A percentile compares a stretch with the other conserved stretches of the same genome.
Evolutionary conservation across 2,329 filamentous ascomycete genomes (phyloP).

Genomic region (Alternaria ventricosa): DNA sequence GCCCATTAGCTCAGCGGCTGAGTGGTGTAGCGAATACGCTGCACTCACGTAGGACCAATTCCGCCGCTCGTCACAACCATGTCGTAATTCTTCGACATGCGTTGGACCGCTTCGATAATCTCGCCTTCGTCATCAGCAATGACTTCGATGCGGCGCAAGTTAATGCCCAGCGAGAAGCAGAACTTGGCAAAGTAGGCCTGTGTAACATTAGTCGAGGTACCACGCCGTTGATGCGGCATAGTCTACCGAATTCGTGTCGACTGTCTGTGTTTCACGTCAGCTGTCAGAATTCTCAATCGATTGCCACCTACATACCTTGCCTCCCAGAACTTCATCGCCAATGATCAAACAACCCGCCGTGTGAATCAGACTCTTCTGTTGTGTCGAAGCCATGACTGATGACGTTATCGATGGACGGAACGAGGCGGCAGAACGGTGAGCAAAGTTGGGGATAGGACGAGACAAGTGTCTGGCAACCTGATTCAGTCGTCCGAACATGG

Average conservation of each 20-base stretch:
- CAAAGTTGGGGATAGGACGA: slow-evolving; percentile 65
- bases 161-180: slow-evolving; percentile 69
- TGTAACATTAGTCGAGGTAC: slow-evolving; percentile 18
- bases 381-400: slow-evolving; percentile 56
- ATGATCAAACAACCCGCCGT: slow-evolving; percentile 94
- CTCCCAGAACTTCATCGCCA: slow-evolving; percentile 94
- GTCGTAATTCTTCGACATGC: slow-evolving; percentile 90
- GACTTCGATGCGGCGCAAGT: slow-evolving; percentile 86
- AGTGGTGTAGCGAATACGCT: slow-evolving; percentile 10
- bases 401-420: slow-evolving; percentile 44
- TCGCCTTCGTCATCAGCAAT: slow-evolving; percentile 91
- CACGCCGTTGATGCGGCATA: not conserved
- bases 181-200: slow-evolving; percentile 67
- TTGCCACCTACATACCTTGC: slow-evolving; percentile 70
- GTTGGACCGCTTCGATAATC: slow-evolving; percentile 83
- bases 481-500: slow-evolving; percentile 78
- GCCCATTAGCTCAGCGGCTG: slow-evolving; percentile 22
- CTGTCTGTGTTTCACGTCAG: slow-evolving; percentile 56
- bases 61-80: slow-evolving; percentile 95
- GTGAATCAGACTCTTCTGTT: slow-evolving; percentile 73
- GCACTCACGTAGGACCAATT: slow-evolving; percentile 86
- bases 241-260: slow-evolving; percentile 67
- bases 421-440: slow-evolving; percentile 55
- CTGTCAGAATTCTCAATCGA: slow-evolving; percentile 2
- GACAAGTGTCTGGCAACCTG: slow-evolving; percentile 77